phyloP scores from a whole-genome alignment of 257 asterid genomes.

The Lantana camara region DNA sequence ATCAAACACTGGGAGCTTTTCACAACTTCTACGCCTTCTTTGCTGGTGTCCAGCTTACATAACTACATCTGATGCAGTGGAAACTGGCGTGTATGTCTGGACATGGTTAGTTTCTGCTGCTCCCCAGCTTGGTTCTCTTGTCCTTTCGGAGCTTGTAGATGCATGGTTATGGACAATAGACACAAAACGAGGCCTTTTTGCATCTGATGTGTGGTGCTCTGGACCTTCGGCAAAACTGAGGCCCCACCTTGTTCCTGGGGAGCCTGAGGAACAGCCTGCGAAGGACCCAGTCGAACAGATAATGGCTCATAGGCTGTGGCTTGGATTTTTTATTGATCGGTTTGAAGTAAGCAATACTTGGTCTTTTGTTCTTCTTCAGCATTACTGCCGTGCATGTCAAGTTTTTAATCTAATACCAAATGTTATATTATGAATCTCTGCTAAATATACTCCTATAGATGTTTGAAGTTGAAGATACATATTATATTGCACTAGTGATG shows the following conservation, averaged over 20 bases:
- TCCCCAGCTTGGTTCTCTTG: slow-evolving; percentile 91
- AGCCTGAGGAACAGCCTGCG: slow-evolving; percentile 79
- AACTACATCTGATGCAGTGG: slow-evolving; percentile 90
- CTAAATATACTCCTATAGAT: slow-evolving; percentile 12
- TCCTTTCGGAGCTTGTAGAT: slow-evolving; percentile 98
- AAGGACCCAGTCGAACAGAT: slow-evolving; percentile 91
- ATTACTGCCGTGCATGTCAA: slow-evolving; percentile 22
- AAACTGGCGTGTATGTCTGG: slow-evolving; percentile 96
- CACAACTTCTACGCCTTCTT: slow-evolving; percentile 96
- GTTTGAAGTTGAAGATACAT: slow-evolving; percentile 27
- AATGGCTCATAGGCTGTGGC: slow-evolving; percentile 96
- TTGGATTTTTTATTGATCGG: slow-evolving; percentile 93
- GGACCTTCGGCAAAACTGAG: slow-evolving; percentile 97
- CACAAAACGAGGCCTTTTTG: slow-evolving; percentile 96
- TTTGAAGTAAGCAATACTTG: slow-evolving; percentile 72
- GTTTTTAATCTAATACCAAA: slow-evolving; percentile 19
- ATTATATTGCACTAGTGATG: slow-evolving; percentile 9
- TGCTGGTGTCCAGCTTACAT: slow-evolving; percentile 99
- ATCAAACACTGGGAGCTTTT: slow-evolving; percentile 79
- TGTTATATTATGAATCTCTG: slow-evolving; percentile 4
- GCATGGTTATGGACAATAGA: slow-evolving; percentile 99
- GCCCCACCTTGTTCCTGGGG: slow-evolving; percentile 98
- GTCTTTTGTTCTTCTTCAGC: slow-evolving; percentile 21
- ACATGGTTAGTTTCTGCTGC: slow-evolving; percentile 99
- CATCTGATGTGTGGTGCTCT: slow-evolving; percentile 72